A percentile compares a stretch with the other conserved stretches of the same genome.
phyloP scores from a whole-genome alignment of 2,329 filamentous ascomycete species.

The Talaromyces atroroseus region DNA sequence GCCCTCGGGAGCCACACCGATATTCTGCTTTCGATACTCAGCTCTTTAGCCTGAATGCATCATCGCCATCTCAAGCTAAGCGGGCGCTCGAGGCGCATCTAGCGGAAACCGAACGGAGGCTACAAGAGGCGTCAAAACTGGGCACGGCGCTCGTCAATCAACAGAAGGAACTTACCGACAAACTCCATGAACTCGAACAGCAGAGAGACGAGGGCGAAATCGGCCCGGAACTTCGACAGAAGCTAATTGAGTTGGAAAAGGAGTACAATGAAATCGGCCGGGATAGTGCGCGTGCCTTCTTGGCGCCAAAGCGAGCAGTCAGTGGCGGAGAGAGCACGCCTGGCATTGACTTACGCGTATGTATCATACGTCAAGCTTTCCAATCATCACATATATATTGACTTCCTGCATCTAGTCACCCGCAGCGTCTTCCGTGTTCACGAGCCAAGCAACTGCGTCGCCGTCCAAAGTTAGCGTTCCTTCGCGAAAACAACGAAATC shows the following conservation, averaged over 20 bases:
- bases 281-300: slow-evolving; percentile 81
- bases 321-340: slow-evolving; percentile 60
- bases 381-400: not conserved
- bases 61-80: slow-evolving; percentile 81
- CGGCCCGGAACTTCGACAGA: slow-evolving; percentile 73
- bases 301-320: slow-evolving; percentile 73
- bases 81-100: slow-evolving; percentile 86
- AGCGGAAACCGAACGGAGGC: slow-evolving; percentile 81
- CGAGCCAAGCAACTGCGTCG: slow-evolving; percentile 76
- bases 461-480: slow-evolving; percentile 85
- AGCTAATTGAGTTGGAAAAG: slow-evolving; percentile 79
- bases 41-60: slow-evolving; percentile 70
- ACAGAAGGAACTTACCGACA: slow-evolving; percentile 73
- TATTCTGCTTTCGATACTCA: slow-evolving; percentile 80
- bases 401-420: slow-evolving; percentile 50
- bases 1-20: slow-evolving; percentile 52
- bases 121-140: slow-evolving; percentile 85
- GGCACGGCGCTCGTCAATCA: slow-evolving; percentile 85
- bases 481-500: slow-evolving; percentile 83
- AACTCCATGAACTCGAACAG: slow-evolving; percentile 77
- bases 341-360: slow-evolving; percentile 42
- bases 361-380: not conserved
- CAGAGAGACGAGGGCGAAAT: slow-evolving; percentile 71
- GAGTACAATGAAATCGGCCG: slow-evolving; percentile 92
- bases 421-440: slow-evolving; percentile 70